Evolutionary conservation across 1,284 basidiomycete genomes (phyloP), one percentile per base, ranked within the genome.

Genomic region (Phaffia rhodozyma): DNA sequence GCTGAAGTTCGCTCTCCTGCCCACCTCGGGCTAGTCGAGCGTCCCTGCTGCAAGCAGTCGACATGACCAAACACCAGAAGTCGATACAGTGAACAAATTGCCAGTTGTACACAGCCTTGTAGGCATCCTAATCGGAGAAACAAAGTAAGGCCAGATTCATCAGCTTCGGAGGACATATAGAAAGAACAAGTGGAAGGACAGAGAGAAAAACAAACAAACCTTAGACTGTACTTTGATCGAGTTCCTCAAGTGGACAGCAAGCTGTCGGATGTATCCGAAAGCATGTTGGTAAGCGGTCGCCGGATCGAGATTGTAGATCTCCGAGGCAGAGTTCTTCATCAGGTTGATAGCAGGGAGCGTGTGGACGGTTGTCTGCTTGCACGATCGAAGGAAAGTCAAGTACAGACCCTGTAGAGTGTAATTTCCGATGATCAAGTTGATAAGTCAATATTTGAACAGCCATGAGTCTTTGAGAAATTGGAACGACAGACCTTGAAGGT

Each of bases 321-420:
- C 92, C 0, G 87, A 87, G 0, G 93, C 93, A 2, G 91, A 89
- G 76, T 98, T 97, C 77, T 99, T 99, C 91, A 97, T 96, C 52
- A 98, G 78, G 72, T 90, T 96, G 75, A 98, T 88, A 4, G 86
- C 84, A n/a, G 93, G 91, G 18, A 98, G 80, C 1, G 87, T 93
- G 77, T 96, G 86, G 2, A 84, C 80, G 60, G 82, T 89, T 5
- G 91, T 96, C 23, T 85, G 83, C 73, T 91, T 90, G 64, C 84
- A 85, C 11, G 85, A 85, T 25, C 89, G 84, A 58, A 97, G 83
- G 43, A 97, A 79, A 3, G 86, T 83, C 60, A 89, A 81, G 77
- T 97, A 97, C 21, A 85, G 86, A 67, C 86, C 87, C 87, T 92
- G 67, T 29, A 57, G 5, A 65, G 60, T 52, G n/a, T 0, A 13